Base-by-base conservation (phyloP, 805 yeast species). In the Candida saitoana region DNA sequence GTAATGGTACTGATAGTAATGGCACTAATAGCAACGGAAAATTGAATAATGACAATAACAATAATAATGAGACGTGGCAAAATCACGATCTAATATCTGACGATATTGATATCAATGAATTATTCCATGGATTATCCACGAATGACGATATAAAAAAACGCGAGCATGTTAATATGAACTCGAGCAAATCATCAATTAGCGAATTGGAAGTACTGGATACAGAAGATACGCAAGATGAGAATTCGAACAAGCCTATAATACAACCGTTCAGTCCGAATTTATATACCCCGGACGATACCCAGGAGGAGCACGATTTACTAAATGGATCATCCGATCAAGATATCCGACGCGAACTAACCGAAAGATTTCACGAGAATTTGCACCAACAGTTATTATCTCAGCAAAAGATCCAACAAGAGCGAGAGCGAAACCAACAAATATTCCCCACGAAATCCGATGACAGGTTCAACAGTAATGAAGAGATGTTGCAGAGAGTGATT, bases 361-460 rank as follows among this genome's bases (percentile, higher is more conserved):
- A 22, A 8, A 15, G 30, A 4, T 36, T 36, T 7, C 30, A 36
- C 6, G 38, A 36, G 6, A 22, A 22, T 9, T 16, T 36, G n/a
- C 30, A 22, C n/a, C 30, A 36, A 5, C 11, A 36, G 22, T 6
- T 24, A 5, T 34, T 34, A 14, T 20, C 31, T 9, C 31, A 22
- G 4, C 16, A 36, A 12, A 25, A 15, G 7, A 18, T 34, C 4
- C 37, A 34, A 12, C 18, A 17, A n/a, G 27, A 34, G 16, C 18
- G 16, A 20, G 38, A 36, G 9, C 12, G 6, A 14, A 18, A 24
- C 24, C 30, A 24, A 15, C 38, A 36, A n/a, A 14, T 20, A 18
- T 36, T 36, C 22, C 38, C 38, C 12, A 36, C 38, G 4, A 36
- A 36, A 24, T 36, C 38, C 4, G 38, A 36, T 18, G 38, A 36